These are phyloP conservation scores for Peronosclerospora sorghi DNA, from an alignment of 352 stramenopile species.

Conservation along the genomic window DNA sequence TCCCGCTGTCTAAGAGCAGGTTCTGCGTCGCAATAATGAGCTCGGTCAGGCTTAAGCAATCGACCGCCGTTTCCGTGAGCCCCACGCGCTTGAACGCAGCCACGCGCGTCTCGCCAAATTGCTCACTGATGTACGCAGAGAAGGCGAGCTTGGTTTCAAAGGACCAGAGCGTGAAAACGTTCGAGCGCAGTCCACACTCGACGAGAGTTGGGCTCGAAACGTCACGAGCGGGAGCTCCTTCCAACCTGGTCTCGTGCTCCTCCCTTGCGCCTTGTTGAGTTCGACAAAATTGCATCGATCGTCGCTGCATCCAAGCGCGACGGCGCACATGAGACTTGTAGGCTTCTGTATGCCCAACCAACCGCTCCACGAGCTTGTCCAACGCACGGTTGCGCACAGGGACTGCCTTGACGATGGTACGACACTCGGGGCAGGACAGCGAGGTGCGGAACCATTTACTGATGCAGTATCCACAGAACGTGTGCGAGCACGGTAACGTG, in stretches of 20 bases:
- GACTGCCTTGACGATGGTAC: slow-evolving; percentile 42
- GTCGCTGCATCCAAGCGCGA: slow-evolving; percentile 20
- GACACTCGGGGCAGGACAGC: slow-evolving; percentile 71
- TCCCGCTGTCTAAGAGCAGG: slow-evolving; percentile 42
- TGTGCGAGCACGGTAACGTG: slow-evolving; percentile 75
- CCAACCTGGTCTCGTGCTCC: slow-evolving; percentile 7
- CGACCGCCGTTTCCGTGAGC: slow-evolving; percentile 49
- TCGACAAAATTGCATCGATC: slow-evolving; percentile 6
- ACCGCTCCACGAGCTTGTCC: slow-evolving; percentile 58
- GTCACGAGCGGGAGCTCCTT: slow-evolving; percentile 13
- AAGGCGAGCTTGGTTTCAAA: slow-evolving; percentile 35
- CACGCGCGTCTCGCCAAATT: slow-evolving; percentile 57
- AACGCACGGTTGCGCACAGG: slow-evolving; percentile 73
- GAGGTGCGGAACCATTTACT: slow-evolving; percentile 68
- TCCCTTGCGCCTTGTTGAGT: slow-evolving; percentile 8
- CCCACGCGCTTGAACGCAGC: slow-evolving; percentile 47
- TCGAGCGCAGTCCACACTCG: slow-evolving; percentile 18
- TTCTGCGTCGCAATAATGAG: slow-evolving; percentile 49
- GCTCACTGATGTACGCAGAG: slow-evolving; percentile 27
- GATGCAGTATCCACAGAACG: slow-evolving; percentile 73
- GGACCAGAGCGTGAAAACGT: slow-evolving; percentile 47
- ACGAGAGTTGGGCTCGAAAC: slow-evolving; percentile 11
- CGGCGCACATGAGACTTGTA: slow-evolving; percentile 39
- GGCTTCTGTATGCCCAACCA: slow-evolving; percentile 53
- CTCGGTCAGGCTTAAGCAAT: slow-evolving; percentile 37